Base-by-base conservation (phyloP, 192 early-diverging fungal genomes). In the Backusella liffmaniae region DNA sequence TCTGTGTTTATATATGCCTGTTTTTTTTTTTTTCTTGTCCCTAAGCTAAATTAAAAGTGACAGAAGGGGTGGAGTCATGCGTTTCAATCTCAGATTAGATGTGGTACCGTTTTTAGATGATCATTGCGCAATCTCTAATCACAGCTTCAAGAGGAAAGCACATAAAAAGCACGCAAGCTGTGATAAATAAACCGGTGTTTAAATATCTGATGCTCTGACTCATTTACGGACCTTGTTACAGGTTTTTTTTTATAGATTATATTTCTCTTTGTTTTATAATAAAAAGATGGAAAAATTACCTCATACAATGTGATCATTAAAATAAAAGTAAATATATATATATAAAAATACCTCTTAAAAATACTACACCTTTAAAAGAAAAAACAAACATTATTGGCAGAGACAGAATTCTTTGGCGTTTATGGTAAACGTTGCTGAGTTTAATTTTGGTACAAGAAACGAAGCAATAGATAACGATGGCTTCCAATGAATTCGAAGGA, bases 1-100 rank as follows among this genome's bases (percentile, higher is more conserved):
- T 69, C 37, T 68, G 34, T 69, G 21, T 69, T 69, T 69, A 69
- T 69, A 69, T 69, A 21, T 36, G 67, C 9, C 15, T 35, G 32
- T 15, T 9, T 67, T 67, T 34, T 9, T 67, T 67, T 34, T n/a
- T 32, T 32, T 68, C 36, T 34, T 8, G 35, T 21, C 21, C 12
- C 35, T 67, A 10, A 67, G 15, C 16, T 35, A 68, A 68, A 68
- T 68, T 21, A 35, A 35, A 37, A 21, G 18, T 69, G 21, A 36
- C 37, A 23, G 10, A n/a, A 23, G 36, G 18, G 37, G 12, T 26
- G 23, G 35, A 23, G 34, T 37, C 35, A 23, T 37, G 35, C 34
- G 13, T 69, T 69, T 69, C n/a, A 37, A 37, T 69, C 67, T 69
- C 67, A 69, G 67, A 69, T 23, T 69, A 69, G 67, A 69, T 69